phyloP scores from a whole-genome alignment of 2,329 filamentous ascomycete genomes.

The Hortaea werneckii region DNA sequence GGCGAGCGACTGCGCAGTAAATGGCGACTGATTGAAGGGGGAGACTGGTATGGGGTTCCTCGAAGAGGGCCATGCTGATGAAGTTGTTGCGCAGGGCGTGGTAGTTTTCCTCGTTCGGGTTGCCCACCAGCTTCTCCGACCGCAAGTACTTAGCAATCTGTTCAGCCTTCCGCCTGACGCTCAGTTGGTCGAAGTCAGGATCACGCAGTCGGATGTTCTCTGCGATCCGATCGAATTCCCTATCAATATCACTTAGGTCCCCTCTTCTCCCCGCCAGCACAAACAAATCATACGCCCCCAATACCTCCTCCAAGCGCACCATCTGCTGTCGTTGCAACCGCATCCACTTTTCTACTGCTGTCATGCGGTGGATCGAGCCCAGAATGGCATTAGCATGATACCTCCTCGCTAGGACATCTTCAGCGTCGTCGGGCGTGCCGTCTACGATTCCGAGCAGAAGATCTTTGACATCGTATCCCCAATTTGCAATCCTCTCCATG shows the following conservation, averaged over 20 bases:
- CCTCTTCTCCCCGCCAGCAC: slow-evolving; percentile 61
- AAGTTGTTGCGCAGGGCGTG: slow-evolving; percentile 78
- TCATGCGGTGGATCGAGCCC: slow-evolving; percentile 67
- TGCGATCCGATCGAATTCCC: slow-evolving; percentile 56
- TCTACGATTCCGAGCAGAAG: slow-evolving; percentile 57
- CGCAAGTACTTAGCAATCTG: slow-evolving; percentile 61
- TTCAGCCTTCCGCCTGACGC: slow-evolving; percentile 58
- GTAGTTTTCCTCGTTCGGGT: slow-evolving; percentile 54
- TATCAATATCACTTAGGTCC: slow-evolving; percentile 56
- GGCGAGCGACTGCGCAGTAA: slow-evolving; percentile 67
- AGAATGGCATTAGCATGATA: slow-evolving; percentile 66
- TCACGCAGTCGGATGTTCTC: slow-evolving; percentile 44
- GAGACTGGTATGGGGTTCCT: slow-evolving; percentile 64
- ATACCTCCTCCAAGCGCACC: slow-evolving; percentile 58
- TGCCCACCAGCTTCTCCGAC: slow-evolving; percentile 56
- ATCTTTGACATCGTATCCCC: slow-evolving; percentile 85
- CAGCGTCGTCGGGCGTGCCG: slow-evolving; percentile 45
- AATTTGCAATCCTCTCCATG: slow-evolving; percentile 58
- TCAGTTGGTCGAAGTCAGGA: slow-evolving; percentile 45
- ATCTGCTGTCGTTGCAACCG: slow-evolving; percentile 42
- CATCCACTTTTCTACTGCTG: slow-evolving; percentile 70
- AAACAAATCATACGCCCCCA: slow-evolving; percentile 85
- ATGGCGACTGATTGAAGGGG: slow-evolving; percentile 82
- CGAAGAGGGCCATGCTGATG: slow-evolving; percentile 68
- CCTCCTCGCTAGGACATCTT: slow-evolving; percentile 70